Conservation (phyloP, 768 basidiomycete species). For the Phylloporus sp. region DNA sequence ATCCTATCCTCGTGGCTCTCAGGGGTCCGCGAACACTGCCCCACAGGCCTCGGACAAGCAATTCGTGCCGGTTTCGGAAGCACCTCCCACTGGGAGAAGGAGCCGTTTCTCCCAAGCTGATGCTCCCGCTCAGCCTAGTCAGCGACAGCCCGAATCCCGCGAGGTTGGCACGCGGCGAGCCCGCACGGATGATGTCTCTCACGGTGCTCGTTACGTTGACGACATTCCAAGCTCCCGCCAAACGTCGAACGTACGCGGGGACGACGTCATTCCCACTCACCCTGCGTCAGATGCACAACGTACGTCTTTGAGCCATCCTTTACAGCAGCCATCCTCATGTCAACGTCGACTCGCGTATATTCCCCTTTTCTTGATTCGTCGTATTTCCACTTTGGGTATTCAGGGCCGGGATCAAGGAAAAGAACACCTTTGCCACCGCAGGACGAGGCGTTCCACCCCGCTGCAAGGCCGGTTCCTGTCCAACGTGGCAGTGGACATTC, state of each 20-base stretch:
- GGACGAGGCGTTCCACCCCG: constrained; percentile 27
- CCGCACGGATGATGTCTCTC: constrained; percentile 18
- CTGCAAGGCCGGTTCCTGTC: constrained; percentile 7
- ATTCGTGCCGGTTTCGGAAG: constrained; percentile 12
- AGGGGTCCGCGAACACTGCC: constrained; percentile 15
- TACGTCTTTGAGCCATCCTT: constrained; percentile 33
- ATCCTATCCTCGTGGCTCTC: constrained; percentile 29
- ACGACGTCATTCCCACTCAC: constrained; percentile 15
- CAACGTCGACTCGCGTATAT: constrained; percentile 24
- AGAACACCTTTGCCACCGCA: constrained; percentile 36
- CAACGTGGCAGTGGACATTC: constrained; percentile 11
- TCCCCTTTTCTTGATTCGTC: constrained; percentile 16
- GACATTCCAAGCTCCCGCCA: constrained; percentile 18
- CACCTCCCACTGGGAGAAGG: constrained; percentile 6
- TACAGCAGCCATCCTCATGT: constrained; percentile 26
- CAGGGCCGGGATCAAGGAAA: constrained; percentile 31
- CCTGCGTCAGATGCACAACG: constrained; percentile 32
- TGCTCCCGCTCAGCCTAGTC: constrained; percentile 7
- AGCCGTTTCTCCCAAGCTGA: constrained; percentile 25
- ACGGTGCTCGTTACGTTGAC: constrained; percentile 12
- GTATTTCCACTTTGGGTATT: constrained; percentile 15
- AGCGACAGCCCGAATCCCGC: constrained; percentile 10
- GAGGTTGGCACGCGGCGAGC: constrained; percentile 17
- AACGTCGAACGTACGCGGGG: constrained; percentile 15
- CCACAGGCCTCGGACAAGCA: constrained; percentile 14